Evolutionary conservation across 148 eudicot genomes (phyloP).

Genomic region (Talinum fruticosum): DNA sequence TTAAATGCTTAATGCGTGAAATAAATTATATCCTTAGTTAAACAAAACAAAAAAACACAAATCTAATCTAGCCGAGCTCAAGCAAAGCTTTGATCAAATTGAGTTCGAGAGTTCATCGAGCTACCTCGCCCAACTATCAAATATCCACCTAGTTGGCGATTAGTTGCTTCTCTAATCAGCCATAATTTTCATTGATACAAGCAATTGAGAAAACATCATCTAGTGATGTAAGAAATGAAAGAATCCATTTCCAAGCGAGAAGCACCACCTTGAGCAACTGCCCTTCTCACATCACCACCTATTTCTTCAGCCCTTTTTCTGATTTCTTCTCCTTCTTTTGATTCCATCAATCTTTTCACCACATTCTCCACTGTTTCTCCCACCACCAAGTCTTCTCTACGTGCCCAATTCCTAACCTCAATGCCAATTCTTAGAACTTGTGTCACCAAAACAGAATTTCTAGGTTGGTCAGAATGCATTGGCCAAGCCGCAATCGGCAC

Average conservation of each 20-base stretch:
- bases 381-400: constrained; percentile 30
- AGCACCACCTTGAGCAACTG: constrained; percentile 41
- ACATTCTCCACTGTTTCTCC: constrained; percentile 20
- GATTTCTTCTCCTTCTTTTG: constrained; percentile 41
- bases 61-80: no score
- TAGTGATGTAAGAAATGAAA: constrained; percentile 48
- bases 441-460: constrained; percentile 33
- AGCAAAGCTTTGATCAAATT: no score
- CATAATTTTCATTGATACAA: no score
- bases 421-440: constrained; percentile 36
- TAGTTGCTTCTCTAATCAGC: no score
- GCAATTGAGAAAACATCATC: constrained; percentile 17
- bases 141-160: no score
- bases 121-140: no score
- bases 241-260: constrained; percentile 44
- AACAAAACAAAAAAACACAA: no score
- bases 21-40: no score
- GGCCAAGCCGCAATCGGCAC: constrained; percentile 69
- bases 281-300: constrained; percentile 20
- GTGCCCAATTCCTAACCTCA: constrained; percentile 41
- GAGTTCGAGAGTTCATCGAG: no score
- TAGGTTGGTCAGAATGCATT: constrained; percentile 69
- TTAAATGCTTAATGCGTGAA: no score
- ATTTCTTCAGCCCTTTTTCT: constrained; percentile 38
- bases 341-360: constrained; percentile 40